Conservation (phyloP, 352 stramenopile genomes). For the Phytophthora fragariaefolia region DNA sequence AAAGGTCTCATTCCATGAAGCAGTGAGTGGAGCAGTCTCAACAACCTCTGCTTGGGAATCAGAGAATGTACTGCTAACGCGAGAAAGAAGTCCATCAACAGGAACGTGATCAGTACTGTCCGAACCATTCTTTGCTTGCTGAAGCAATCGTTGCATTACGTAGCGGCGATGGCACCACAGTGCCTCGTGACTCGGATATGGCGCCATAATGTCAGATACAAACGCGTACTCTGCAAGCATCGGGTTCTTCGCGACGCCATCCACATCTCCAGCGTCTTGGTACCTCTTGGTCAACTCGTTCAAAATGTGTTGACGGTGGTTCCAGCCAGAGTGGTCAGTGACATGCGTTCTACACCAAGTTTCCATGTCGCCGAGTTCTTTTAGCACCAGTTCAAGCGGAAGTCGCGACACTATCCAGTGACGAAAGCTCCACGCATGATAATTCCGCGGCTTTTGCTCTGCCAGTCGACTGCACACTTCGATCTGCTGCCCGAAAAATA, state of each 20-base stretch:
- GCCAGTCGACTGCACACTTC: conserved; percentile 55
- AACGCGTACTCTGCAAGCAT: conserved; percentile 59
- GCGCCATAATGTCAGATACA: conserved; percentile 53
- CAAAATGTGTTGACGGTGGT: conserved; percentile 73
- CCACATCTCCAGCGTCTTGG: neutral
- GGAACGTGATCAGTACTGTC: neutral
- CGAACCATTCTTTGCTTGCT: conserved; percentile 1
- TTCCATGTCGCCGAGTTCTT: conserved; percentile 61
- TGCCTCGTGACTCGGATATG: conserved; percentile 65
- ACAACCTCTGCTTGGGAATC: conserved; percentile 1
- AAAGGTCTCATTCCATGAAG: conserved; percentile 25
- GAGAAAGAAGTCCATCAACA: conserved; percentile 11
- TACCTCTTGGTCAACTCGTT: conserved; percentile 29
- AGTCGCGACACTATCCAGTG: conserved; percentile 73
- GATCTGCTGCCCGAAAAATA: conserved; percentile 63
- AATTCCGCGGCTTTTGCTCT: conserved; percentile 78
- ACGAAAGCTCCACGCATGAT: conserved; percentile 87
- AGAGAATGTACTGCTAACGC: conserved; percentile 4
- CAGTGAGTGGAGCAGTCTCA: conserved; percentile 13
- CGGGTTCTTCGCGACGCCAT: conserved; percentile 19
- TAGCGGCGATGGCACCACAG: conserved; percentile 85
- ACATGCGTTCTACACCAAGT: conserved; percentile 73
- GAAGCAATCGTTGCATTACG: conserved; percentile 55
- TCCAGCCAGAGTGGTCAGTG: conserved; percentile 83
- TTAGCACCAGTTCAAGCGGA: conserved; percentile 20